Conservation (phyloP, 2,329 filamentous ascomycete species). For the Chalara sp. region DNA sequence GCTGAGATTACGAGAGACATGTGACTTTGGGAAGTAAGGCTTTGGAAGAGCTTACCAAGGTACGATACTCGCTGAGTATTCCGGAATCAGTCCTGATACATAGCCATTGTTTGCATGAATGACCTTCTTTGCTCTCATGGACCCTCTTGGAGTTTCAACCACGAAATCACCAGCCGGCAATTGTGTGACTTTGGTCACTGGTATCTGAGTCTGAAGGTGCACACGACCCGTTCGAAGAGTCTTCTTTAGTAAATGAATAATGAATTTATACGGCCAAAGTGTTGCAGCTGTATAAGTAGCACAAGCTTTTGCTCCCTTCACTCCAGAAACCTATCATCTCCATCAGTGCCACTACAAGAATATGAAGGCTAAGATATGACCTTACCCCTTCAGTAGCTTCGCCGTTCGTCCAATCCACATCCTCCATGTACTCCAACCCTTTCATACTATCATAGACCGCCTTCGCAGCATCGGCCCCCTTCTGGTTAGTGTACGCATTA, state of each 20-base stretch:
- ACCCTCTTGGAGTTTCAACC: slow-evolving; percentile 47
- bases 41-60: neutral
- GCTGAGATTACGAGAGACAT: too few relatives aligned
- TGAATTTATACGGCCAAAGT: slow-evolving; percentile 54
- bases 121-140: slow-evolving; percentile 44
- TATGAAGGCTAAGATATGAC: neutral
- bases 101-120: slow-evolving; percentile 64
- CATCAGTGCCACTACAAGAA: neutral
- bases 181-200: slow-evolving; percentile 27
- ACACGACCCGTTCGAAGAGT: slow-evolving; percentile 34
- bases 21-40: too few relatives aligned
- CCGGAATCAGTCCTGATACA: slow-evolving; percentile 31
- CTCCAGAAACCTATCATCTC: slow-evolving; percentile 11
- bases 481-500: slow-evolving; percentile 4
- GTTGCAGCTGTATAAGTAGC: slow-evolving; percentile 15
- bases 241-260: slow-evolving; percentile 43
- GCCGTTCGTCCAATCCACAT: neutral
- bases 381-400: slow-evolving; percentile 2
- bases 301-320: slow-evolving; percentile 17
- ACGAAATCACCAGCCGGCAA: slow-evolving; percentile 31
- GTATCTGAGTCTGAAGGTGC: slow-evolving; percentile 46
- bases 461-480: neutral
- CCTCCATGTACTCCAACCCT: slow-evolving; percentile 1
- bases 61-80: neutral
- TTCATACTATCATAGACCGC: slow-evolving; percentile 1